Conservation (phyloP, 169 alveolate species). For the Besnoitia besnoiti region DNA sequence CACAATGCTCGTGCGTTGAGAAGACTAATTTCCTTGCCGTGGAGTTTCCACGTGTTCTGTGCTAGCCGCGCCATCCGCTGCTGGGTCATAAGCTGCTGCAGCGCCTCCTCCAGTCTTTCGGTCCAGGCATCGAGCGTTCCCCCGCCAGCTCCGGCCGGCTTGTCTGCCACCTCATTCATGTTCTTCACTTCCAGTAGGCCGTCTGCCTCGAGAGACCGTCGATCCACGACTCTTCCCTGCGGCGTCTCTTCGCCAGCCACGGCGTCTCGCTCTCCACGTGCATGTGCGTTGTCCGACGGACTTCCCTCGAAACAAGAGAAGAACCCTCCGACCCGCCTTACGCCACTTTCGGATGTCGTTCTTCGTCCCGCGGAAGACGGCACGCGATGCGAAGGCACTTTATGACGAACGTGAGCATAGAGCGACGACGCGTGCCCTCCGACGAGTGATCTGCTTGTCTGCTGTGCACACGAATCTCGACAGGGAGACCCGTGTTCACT, state of each 20-base stretch:
- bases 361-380: not conserved
- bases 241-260: not conserved
- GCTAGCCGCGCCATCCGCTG: not conserved
- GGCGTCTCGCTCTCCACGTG: not conserved
- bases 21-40: slow-evolving; percentile 7
- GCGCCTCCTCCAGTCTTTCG: not conserved
- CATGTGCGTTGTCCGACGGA: not conserved
- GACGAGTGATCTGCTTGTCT: not conserved
- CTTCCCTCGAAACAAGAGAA: not conserved
- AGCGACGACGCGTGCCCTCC: not conserved
- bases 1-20: not conserved
- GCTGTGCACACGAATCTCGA: not conserved
- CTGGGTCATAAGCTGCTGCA: not conserved
- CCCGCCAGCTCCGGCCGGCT: not conserved
- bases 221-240: not conserved
- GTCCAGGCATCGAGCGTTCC: not conserved
- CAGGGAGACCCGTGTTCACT: not conserved
- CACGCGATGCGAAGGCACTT: not conserved
- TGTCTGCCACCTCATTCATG: not conserved
- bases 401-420: not conserved
- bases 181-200: not conserved
- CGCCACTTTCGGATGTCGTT: not conserved
- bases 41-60: slow-evolving; percentile 35
- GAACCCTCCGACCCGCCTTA: not conserved
- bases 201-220: not conserved